Conservation (phyloP, 1,284 basidiomycete genomes). For the Clitocybe nebularis region DNA sequence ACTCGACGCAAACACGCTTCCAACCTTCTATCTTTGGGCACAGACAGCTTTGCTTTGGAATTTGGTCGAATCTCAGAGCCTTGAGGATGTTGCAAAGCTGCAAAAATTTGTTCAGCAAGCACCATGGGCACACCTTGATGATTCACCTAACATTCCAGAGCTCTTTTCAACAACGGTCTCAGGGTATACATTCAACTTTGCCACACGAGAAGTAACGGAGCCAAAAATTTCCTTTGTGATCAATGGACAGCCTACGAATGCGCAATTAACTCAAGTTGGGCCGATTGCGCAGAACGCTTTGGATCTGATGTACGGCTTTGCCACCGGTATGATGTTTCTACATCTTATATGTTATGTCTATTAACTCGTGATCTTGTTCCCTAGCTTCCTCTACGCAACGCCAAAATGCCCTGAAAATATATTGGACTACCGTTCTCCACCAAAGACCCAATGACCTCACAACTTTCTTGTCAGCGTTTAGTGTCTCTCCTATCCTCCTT, state of each 20-base stretch:
- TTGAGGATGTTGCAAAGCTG: conserved; percentile 32
- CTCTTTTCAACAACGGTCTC: conserved; percentile 40
- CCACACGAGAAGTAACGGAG: conserved; percentile 44
- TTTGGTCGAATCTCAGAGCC: conserved; percentile 46
- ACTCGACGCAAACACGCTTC: conserved; percentile 33
- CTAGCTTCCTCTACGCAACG: conserved; percentile 56
- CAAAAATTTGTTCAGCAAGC: conserved; percentile 43
- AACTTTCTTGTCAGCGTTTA: conserved; percentile 43
- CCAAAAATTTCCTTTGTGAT: conserved; percentile 40
- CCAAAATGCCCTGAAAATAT: conserved; percentile 41
- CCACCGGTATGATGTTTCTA: conserved; percentile 41
- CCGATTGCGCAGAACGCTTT: conserved; percentile 34
- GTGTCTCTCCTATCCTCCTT: conserved; percentile 48
- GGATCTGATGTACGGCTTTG: conserved; percentile 57
- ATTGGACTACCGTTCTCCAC: conserved; percentile 53
- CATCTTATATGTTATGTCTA: not conserved
- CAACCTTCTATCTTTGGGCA: conserved; percentile 54
- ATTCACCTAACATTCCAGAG: conserved; percentile 27
- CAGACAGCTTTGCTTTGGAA: conserved; percentile 60
- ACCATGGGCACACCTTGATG: conserved; percentile 45
- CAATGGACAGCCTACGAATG: conserved; percentile 42
- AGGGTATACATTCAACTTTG: conserved; percentile 59
- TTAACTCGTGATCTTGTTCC: conserved; percentile 11
- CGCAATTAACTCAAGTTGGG: conserved; percentile 44
- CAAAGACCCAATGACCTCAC: conserved; percentile 39